Evolutionary conservation across 1,284 basidiomycete species (phyloP).

Genomic region (Porodaedalea pini): DNA sequence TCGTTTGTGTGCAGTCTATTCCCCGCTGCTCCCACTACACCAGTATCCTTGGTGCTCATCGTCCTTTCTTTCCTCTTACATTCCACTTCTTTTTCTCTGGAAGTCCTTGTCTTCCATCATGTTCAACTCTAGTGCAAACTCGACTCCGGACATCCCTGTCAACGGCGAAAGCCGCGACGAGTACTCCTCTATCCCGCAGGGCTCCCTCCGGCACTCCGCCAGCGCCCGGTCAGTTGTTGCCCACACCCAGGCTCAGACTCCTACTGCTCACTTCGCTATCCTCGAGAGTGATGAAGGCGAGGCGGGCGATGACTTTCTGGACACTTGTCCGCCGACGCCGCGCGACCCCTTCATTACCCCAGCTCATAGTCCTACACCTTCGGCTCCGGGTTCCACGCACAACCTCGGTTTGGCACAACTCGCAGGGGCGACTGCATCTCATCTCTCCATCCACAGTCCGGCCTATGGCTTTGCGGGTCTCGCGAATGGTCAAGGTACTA

Average conservation of each 20-base stretch:
- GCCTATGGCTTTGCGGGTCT: constrained; percentile 13
- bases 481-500: constrained; percentile 13
- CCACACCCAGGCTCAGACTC: background rate
- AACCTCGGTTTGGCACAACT: constrained; percentile 26
- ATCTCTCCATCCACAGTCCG: constrained; percentile 17
- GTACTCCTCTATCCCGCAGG: constrained; percentile 8
- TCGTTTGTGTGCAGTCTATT: background rate
- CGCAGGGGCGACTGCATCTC: constrained; percentile 16
- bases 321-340: constrained; percentile 18
- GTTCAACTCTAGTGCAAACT: constrained; percentile 1
- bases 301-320: constrained; percentile 4
- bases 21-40: background rate
- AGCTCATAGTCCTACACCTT: constrained; percentile 11
- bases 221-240: constrained; percentile 1
- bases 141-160: background rate
- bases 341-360: constrained; percentile 19
- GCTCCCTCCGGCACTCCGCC: constrained; percentile 1
- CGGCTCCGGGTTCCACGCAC: constrained; percentile 25
- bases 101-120: background rate
- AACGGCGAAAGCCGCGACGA: background rate
- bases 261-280: constrained; percentile 5
- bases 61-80: background rate
- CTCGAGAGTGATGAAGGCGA: constrained; percentile 9
- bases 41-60: background rate
- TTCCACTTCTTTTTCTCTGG: background rate